These are phyloP conservation scores for Pseudoperonospora humuli DNA, from an alignment of 352 stramenopile genomes.

Conservation along the genomic window DNA sequence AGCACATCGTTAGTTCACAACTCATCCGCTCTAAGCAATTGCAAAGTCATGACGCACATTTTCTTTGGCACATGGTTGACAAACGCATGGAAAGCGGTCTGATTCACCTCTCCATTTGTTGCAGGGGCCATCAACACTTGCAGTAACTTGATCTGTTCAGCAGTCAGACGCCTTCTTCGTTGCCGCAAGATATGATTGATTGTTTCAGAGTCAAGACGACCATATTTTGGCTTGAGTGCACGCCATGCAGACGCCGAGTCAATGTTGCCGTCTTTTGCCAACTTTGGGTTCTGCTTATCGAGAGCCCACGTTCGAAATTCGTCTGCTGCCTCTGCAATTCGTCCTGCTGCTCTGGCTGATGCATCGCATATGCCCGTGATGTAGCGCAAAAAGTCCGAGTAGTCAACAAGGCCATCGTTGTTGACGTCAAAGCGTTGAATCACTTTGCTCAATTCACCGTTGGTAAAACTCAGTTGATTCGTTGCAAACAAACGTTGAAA, in stretches of 20 bases:
- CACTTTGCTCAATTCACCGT: constrained; percentile 64
- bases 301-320: constrained; percentile 61
- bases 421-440: constrained; percentile 79
- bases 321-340: constrained; percentile 56
- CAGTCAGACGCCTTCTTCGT: constrained; percentile 38
- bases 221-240: constrained; percentile 47
- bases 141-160: constrained; percentile 45
- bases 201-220: constrained; percentile 37
- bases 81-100: constrained; percentile 60
- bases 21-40: neutral
- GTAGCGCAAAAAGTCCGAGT: constrained; percentile 70
- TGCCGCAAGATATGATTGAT: constrained; percentile 66
- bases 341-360: constrained; percentile 36
- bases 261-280: constrained; percentile 73
- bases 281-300: constrained; percentile 69
- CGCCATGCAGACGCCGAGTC: constrained; percentile 71
- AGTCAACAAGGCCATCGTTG: constrained; percentile 68
- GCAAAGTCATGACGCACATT: constrained; percentile 35
- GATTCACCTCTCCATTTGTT: constrained; percentile 55
- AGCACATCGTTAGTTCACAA: neutral
- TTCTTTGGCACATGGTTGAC: constrained; percentile 78
- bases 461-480: constrained; percentile 66
- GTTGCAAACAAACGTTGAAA: constrained; percentile 64
- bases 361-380: constrained; percentile 69
- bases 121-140: constrained; percentile 54